Percentiles rank a stretch among this genome's conserved stretches.
These are phyloP conservation scores for Wallacemonas sp. DNA, from an alignment of 208 protist genomes.

Conservation along the genomic window DNA sequence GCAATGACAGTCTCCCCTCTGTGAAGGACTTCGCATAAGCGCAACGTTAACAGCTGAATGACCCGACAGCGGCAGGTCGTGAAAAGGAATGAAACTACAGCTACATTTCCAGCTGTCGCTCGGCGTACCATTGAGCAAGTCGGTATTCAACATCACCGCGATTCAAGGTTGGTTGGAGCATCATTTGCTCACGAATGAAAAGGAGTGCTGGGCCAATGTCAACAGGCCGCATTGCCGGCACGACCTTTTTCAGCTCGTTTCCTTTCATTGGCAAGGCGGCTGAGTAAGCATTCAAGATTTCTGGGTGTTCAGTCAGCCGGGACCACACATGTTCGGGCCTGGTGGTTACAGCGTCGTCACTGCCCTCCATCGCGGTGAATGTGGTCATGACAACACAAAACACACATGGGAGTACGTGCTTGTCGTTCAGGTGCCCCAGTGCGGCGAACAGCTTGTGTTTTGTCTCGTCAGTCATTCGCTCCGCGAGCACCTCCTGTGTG, in stretches of 20 bases:
- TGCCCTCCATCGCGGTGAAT: constrained; percentile 46
- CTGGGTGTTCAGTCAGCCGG: constrained; percentile 29
- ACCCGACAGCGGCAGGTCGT: too few species aligned
- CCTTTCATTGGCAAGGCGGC: constrained; percentile 61
- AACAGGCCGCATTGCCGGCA: constrained; percentile 35
- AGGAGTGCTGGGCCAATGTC: constrained; percentile 52
- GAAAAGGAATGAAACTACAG: background rate
- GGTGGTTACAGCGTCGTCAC: constrained; percentile 4
- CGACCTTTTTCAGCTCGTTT: constrained; percentile 49
- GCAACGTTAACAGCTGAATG: too few species aligned
- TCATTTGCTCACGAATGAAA: constrained; percentile 43
- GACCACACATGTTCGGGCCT: constrained; percentile 27
- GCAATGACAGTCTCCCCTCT: too few species aligned
- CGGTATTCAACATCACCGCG: constrained; percentile 27
- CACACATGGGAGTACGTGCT: constrained; percentile 30
- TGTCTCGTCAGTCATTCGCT: constrained; percentile 9
- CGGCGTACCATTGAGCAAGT: background rate
- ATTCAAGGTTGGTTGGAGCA: constrained; percentile 44
- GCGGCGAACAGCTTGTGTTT: constrained; percentile 58
- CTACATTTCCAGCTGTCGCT: background rate
- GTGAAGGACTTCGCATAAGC: too few species aligned
- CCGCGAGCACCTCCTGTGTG: constrained; percentile 14
- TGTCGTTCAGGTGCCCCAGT: constrained; percentile 53
- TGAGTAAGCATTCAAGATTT: constrained; percentile 42
- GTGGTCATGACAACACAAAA: constrained; percentile 60